Percentiles rank a stretch among this genome's conserved stretches.
phyloP scores from a whole-genome alignment of 2,329 filamentous ascomycete species.

The Mycocentrospora acerina region DNA sequence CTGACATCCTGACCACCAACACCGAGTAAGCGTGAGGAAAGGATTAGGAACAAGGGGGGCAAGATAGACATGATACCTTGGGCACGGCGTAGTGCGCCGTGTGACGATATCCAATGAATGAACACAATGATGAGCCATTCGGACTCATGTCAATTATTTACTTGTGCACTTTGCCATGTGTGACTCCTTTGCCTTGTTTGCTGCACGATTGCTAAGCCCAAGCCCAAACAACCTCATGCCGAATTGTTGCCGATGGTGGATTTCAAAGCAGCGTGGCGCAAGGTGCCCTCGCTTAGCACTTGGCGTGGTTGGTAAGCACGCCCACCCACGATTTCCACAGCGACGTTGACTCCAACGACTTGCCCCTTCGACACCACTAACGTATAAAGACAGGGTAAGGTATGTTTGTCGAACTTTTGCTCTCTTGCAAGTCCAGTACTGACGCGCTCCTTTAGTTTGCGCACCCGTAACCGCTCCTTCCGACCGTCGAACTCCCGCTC shows the following conservation, averaged over 20 bases:
- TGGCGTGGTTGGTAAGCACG: slow-evolving; percentile 4
- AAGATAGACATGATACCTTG: slow-evolving; percentile 28
- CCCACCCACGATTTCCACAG: slow-evolving; percentile 15
- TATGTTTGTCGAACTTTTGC: slow-evolving; percentile 13
- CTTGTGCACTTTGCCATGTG: slow-evolving; percentile 6
- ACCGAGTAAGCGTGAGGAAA: slow-evolving; percentile 22
- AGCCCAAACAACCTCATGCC: too few species aligned
- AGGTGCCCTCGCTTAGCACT: slow-evolving; percentile 4
- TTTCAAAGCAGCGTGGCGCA: slow-evolving; percentile 3
- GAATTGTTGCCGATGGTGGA: slow-evolving; percentile 3
- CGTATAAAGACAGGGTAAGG: slow-evolving; percentile 36
- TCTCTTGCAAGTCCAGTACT: slow-evolving; percentile 2
- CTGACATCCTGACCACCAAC: slow-evolving; percentile 87
- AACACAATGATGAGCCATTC: slow-evolving; percentile 23
- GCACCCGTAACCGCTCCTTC: slow-evolving; percentile 6
- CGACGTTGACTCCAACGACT: slow-evolving; percentile 9
- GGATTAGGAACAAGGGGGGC: slow-evolving; percentile 5
- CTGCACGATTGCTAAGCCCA: not conserved
- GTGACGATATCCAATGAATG: slow-evolving; percentile 32
- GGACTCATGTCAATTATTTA: slow-evolving; percentile 5
- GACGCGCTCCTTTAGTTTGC: slow-evolving; percentile 2
- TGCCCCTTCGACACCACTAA: slow-evolving; percentile 22
- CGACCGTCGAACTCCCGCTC: slow-evolving; percentile 33
- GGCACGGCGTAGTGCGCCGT: slow-evolving; percentile 18
- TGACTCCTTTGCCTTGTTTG: slow-evolving; percentile 4